phyloP scores from a whole-genome alignment of 1,284 basidiomycete species.

The Heterobasidion annosum region DNA sequence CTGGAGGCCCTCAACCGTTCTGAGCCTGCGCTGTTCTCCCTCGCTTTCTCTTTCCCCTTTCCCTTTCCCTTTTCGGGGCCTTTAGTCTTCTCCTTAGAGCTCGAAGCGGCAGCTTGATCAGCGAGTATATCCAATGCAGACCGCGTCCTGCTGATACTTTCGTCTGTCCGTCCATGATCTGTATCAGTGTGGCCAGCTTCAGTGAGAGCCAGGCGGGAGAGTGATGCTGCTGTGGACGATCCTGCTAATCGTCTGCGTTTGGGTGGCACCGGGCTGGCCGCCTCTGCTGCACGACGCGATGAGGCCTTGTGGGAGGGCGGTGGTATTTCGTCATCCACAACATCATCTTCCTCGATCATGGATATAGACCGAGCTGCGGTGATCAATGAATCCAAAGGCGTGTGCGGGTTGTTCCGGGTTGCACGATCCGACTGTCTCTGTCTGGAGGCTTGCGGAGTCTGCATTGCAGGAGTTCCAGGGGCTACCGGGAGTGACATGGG shows the following conservation, averaged over 20 bases:
- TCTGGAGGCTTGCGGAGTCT: slow-evolving; percentile 8
- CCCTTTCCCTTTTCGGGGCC: slow-evolving; percentile 4
- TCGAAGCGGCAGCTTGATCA: slow-evolving; percentile 48
- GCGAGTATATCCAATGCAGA: slow-evolving; percentile 63
- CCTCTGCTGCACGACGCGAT: slow-evolving; percentile 4
- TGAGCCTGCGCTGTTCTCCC: background rate
- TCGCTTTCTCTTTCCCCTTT: slow-evolving; percentile 14
- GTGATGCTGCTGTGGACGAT: slow-evolving; percentile 1
- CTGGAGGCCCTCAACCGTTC: background rate
- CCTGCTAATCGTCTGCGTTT: slow-evolving; percentile 15
- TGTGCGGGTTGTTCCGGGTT: slow-evolving; percentile 20
- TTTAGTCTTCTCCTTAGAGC: slow-evolving; percentile 12
- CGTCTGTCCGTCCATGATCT: slow-evolving; percentile 5
- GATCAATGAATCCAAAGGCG: slow-evolving; percentile 43
- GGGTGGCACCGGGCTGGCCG: slow-evolving; percentile 14
- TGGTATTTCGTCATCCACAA: slow-evolving; percentile 6
- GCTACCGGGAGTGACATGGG: background rate
- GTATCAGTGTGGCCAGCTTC: slow-evolving; percentile 1
- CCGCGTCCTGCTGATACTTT: slow-evolving; percentile 20
- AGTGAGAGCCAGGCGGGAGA: background rate
- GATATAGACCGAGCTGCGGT: slow-evolving; percentile 44
- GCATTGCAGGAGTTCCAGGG: slow-evolving; percentile 4
- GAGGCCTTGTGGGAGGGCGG: slow-evolving; percentile 13
- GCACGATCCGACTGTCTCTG: background rate
- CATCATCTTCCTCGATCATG: slow-evolving; percentile 38